Evolutionary conservation across 148 eudicot species (phyloP), one percentile per base, ranked within the genome.

Genomic region (Diospyros lotus): DNA sequence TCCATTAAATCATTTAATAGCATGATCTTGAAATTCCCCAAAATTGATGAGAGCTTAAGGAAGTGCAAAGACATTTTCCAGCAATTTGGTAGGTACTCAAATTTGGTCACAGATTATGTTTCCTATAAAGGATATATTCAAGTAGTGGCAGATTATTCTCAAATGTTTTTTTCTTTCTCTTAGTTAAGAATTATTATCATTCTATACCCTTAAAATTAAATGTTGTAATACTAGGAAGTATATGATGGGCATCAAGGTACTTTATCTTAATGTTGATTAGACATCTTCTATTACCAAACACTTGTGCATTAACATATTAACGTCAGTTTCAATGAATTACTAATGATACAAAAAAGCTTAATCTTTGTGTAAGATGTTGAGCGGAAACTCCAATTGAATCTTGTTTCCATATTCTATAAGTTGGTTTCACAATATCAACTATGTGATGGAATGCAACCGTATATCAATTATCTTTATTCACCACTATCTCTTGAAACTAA

Each of bases 1-100:
- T 66, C 82, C 17, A 74, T 87, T 75, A 94, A 85, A 73, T 94
- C 98, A 61, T 90, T 94, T 72, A 87, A 94, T 77, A 84, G 82
- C 80, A 84, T 94, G 50, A 89, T 94, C 73, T 86, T 94, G 60
- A 92, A 92, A 67, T 92, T 94, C 66, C 98, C 97, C 56, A 94
- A 92, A 81, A 94, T 94, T 61, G 98, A 90, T 77, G 78, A 77
- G 80, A 92, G 91, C 82, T 89, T 92, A 69, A 83, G 89, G 69
- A 92, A 94, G 76, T 92, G 95, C 91, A 86, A 83, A 83, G 84
- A 83, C 60, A 89, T 76, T 40, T 94, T 90, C 75, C 76, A 89
- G 81, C 82, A 89, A 75, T 94, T 90, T 74, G 97, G 95, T 92
- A 77, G 51, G 93, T 76, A 39, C 53, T 66, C 18, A 58, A 71